phyloP scores from a whole-genome alignment of 2,329 filamentous ascomycete species.

The Annulohypoxylon truncatum region DNA sequence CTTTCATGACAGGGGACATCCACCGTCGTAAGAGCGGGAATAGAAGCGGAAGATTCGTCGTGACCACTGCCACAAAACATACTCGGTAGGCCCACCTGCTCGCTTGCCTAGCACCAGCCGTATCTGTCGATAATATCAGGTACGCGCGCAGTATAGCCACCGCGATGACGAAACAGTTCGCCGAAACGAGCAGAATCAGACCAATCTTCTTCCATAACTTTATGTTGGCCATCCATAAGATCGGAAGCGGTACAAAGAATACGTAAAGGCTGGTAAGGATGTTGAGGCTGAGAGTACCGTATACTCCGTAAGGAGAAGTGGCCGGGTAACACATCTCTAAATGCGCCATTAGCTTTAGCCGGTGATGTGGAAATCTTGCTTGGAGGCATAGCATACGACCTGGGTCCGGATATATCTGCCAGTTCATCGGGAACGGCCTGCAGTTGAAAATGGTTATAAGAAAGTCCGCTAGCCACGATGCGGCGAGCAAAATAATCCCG shows the following conservation, averaged over 20 bases:
- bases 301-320: slow-evolving; percentile 12
- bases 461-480: slow-evolving; percentile 62
- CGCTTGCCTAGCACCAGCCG: background rate
- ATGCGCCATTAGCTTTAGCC: background rate
- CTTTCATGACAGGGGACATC: background rate
- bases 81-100: slow-evolving; percentile 25
- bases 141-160: slow-evolving; percentile 24
- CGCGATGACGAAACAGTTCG: slow-evolving; percentile 34
- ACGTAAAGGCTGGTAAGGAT: slow-evolving; percentile 36
- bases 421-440: slow-evolving; percentile 63
- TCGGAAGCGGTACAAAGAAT: slow-evolving; percentile 34
- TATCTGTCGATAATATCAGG: background rate
- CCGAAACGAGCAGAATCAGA: slow-evolving; percentile 29
- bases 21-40: slow-evolving; percentile 29
- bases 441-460: slow-evolving; percentile 65
- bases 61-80: slow-evolving; percentile 33
- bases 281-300: slow-evolving; percentile 31
- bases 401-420: slow-evolving; percentile 70
- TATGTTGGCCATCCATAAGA: slow-evolving; percentile 39
- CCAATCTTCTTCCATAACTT: slow-evolving; percentile 42
- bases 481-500: slow-evolving; percentile 61
- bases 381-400: slow-evolving; percentile 57
- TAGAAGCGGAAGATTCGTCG: slow-evolving; percentile 34
- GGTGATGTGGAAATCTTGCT: too few relatives aligned
- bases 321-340: background rate